A percentile compares a stretch with the other conserved stretches of the same genome.
phyloP scores from a whole-genome alignment of 352 stramenopile species.

The Phytopythium litorale region DNA sequence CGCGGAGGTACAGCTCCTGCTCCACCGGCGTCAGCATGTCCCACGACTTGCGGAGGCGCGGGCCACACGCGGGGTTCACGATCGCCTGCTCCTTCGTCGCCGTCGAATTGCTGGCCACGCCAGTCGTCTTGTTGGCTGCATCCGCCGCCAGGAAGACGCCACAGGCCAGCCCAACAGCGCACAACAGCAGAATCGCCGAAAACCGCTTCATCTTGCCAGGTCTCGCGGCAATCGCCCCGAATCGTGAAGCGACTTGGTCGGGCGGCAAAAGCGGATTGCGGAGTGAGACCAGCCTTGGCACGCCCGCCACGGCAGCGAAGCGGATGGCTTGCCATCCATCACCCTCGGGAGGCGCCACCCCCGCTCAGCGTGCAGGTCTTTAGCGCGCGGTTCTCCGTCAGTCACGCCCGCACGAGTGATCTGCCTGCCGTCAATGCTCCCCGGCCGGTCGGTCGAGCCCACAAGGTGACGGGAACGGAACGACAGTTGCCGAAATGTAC shows the following conservation, averaged over 20 bases:
- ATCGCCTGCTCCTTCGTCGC: background rate
- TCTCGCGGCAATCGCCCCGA: background rate
- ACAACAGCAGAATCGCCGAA: background rate
- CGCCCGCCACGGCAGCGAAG: too few relatives aligned
- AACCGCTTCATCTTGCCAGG: background rate
- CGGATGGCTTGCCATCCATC: slow-evolving; percentile 1
- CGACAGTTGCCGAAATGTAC: slow-evolving; percentile 2
- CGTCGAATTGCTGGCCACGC: background rate
- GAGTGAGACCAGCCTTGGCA: background rate
- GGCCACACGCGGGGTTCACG: slow-evolving; percentile 28
- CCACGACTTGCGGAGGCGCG: slow-evolving; percentile 78
- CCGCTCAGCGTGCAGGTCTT: background rate
- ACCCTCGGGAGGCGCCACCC: background rate
- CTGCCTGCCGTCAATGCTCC: background rate
- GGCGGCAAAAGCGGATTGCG: background rate
- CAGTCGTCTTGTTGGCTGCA: background rate
- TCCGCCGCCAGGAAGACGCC: background rate
- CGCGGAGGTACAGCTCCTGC: slow-evolving; percentile 73
- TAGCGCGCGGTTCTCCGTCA: background rate
- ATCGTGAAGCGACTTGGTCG: background rate
- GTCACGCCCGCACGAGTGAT: background rate
- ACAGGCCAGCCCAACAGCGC: background rate
- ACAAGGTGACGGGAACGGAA: background rate
- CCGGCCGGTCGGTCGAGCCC: too few relatives aligned
- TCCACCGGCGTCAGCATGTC: slow-evolving; percentile 49